Conservation (phyloP, 108 stramenopile species). For the Skeletonema tropicum region DNA sequence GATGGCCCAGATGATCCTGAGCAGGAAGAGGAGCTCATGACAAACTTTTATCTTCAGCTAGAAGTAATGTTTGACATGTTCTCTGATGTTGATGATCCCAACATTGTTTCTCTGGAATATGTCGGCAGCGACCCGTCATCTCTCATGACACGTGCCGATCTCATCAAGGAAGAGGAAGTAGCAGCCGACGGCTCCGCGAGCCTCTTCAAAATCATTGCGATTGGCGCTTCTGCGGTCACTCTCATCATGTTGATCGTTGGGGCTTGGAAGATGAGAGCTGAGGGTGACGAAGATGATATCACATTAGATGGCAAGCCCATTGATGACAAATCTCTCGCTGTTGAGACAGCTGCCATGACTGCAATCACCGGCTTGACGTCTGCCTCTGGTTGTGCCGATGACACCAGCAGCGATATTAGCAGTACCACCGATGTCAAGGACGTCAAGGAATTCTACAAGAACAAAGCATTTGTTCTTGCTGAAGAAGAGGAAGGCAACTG, state of each 20-base stretch:
- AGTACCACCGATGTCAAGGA: neutral
- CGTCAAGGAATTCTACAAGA: neutral
- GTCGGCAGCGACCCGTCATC: neutral
- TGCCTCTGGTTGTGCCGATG: neutral
- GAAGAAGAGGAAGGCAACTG: conserved; percentile 23
- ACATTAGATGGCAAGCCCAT: conserved; percentile 2
- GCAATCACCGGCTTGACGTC: neutral
- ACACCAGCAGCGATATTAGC: neutral
- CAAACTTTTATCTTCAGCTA: neutral
- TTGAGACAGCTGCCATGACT: neutral
- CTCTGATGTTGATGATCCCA: neutral
- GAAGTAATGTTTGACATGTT: neutral
- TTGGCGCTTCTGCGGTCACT: neutral
- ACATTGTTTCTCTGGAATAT: neutral
- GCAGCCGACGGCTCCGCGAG: neutral
- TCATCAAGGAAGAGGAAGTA: neutral
- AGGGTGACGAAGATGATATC: neutral
- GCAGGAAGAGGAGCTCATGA: neutral
- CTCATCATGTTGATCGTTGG: neutral
- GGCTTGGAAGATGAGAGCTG: neutral
- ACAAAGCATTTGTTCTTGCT: conserved; percentile 24
- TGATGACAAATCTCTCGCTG: neutral
- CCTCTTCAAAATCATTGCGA: neutral
- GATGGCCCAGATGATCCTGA: neutral
- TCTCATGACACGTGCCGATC: neutral